These are phyloP conservation scores for Eremothecium cymbalariae DNA, from an alignment of 1,139 yeast species.

Conservation along the genomic window DNA sequence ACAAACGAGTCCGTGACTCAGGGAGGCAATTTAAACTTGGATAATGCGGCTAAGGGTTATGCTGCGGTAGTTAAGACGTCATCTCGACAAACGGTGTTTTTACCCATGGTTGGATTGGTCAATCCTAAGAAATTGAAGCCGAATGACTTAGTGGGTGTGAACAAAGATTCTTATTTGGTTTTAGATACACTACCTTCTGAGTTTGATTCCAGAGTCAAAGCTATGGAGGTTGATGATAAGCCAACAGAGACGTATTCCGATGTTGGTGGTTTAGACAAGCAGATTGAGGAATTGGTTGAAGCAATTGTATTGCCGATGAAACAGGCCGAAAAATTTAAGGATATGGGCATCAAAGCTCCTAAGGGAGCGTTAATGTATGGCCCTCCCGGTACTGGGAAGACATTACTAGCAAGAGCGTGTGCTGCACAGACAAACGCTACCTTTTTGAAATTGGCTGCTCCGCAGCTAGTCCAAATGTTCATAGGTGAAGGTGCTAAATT, in stretches of 20 bases:
- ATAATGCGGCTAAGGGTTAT: constrained; percentile 88
- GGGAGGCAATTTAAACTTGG: constrained; percentile 92
- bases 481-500: constrained; percentile 99
- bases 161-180: constrained; percentile 89
- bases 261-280: constrained; percentile 96
- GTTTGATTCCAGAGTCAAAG: constrained; percentile 94
- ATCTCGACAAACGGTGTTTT: constrained; percentile 92
- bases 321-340: constrained; percentile 92
- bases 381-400: constrained; percentile 99
- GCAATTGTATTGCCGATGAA: constrained; percentile 98
- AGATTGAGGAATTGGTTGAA: constrained; percentile 94
- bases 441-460: constrained; percentile 91
- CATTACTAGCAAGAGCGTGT: constrained; percentile 94
- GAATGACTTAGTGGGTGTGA: constrained; percentile 94
- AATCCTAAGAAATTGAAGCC: constrained; percentile 86
- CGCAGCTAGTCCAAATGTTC: constrained; percentile 97
- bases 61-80: constrained; percentile 97
- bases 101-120: constrained; percentile 92
- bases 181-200: constrained; percentile 94
- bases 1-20: constrained; percentile 57
- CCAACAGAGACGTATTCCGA: constrained; percentile 96
- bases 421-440: constrained; percentile 99
- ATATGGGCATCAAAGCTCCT: constrained; percentile 91
- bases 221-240: constrained; percentile 98
- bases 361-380: constrained; percentile 99